These are phyloP conservation scores for Alliaria petiolata DNA, from an alignment of 345 rosid species.

Conservation along the genomic window DNA sequence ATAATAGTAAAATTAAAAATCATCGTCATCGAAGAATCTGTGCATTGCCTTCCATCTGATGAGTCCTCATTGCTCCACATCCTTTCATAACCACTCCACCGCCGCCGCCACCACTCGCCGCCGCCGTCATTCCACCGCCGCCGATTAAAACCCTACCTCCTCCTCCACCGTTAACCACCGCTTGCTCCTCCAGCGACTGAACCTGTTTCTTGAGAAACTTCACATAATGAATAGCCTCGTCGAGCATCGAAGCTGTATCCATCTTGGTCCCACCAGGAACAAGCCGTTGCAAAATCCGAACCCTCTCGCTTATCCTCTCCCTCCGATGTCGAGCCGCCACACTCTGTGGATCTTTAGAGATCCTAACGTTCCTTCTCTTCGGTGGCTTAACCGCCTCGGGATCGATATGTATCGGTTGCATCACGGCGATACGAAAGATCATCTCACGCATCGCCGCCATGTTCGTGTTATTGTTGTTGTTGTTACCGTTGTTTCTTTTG, in stretches of 20 bases:
- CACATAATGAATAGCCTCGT: constrained; percentile 90
- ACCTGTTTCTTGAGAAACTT: constrained; percentile 88
- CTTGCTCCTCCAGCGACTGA: constrained; percentile 65
- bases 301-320: constrained; percentile 85
- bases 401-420: constrained; percentile 84
- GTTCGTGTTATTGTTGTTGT: constrained; percentile 23
- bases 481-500: constrained; percentile 33
- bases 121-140: constrained; percentile 32
- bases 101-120: constrained; percentile 32
- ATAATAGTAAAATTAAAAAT: constrained; percentile 16
- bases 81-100: constrained; percentile 44
- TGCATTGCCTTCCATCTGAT: constrained; percentile 46
- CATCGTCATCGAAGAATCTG: constrained; percentile 53
- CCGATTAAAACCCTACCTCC: constrained; percentile 26
- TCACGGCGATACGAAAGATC: constrained; percentile 81
- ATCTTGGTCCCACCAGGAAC: constrained; percentile 98
- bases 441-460: constrained; percentile 85
- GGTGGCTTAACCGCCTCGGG: constrained; percentile 88
- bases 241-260: constrained; percentile 96
- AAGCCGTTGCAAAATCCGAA: constrained; percentile 84
- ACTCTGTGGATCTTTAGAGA: constrained; percentile 94
- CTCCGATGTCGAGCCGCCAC: constrained; percentile 88
- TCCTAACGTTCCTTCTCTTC: constrained; percentile 77
- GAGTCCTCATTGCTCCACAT: constrained; percentile 43
- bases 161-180: constrained; percentile 39